phyloP scores from a whole-genome alignment of 257 asterid genomes.

The Lavandula angustifolia region DNA sequence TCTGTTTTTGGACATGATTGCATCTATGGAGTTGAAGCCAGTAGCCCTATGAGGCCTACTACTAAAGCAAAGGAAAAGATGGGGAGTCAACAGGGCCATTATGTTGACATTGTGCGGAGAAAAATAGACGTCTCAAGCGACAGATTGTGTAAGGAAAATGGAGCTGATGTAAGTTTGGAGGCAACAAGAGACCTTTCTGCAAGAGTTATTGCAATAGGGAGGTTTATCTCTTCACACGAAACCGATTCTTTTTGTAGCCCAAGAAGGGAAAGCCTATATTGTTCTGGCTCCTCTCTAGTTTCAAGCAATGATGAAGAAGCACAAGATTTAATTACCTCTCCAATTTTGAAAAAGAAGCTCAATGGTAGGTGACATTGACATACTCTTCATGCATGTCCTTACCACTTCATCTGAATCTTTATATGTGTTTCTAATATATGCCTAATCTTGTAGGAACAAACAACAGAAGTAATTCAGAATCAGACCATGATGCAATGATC shows the following conservation, averaged over 20 bases:
- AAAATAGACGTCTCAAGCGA: constrained; percentile 42
- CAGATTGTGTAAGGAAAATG: constrained; percentile 33
- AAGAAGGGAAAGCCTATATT: constrained; percentile 29
- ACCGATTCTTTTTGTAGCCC: constrained; percentile 37
- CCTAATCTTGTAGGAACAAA: constrained; percentile 15
- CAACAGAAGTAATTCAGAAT: constrained; percentile 18
- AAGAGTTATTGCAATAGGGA: constrained; percentile 38
- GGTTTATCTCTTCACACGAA: constrained; percentile 45
- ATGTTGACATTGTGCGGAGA: constrained; percentile 27
- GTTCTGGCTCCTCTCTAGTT: constrained; percentile 33
- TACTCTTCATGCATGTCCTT: neutral
- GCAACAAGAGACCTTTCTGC: constrained; percentile 57
- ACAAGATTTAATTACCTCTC: constrained; percentile 8
- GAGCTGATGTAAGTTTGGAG: constrained; percentile 42
- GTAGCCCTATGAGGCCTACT: neutral
- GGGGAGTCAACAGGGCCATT: constrained; percentile 10
- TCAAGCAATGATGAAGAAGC: constrained; percentile 23
- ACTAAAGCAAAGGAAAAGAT: constrained; percentile 10
- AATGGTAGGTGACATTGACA: constrained; percentile 33
- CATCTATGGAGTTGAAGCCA: constrained; percentile 28
- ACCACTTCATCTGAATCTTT: constrained; percentile 6
- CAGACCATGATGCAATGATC: constrained; percentile 22
- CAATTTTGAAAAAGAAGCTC: constrained; percentile 23
- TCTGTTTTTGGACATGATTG: constrained; percentile 25
- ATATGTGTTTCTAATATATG: constrained; percentile 31